Conservation (phyloP, 2,329 filamentous ascomycete genomes). For the Sclerotinia minor region DNA sequence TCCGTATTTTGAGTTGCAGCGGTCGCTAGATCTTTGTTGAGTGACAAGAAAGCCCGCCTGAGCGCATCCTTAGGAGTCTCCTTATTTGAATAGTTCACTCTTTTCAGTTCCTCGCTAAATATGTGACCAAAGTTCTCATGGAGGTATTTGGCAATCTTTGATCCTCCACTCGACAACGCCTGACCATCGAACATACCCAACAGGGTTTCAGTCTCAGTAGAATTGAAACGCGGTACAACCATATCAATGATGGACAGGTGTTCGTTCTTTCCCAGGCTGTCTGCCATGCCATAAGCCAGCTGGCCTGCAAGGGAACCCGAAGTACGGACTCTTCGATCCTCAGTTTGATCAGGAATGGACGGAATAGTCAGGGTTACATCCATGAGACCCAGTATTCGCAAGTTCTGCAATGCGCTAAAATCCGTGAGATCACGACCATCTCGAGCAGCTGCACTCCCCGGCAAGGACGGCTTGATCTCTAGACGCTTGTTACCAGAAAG, state of each 20-base stretch:
- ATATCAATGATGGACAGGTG: conserved; percentile 95
- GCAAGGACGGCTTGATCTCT: conserved; percentile 79
- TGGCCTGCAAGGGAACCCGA: conserved; percentile 90
- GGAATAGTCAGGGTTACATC: conserved; percentile 94
- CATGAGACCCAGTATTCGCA: conserved; percentile 91
- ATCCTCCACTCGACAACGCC: conserved; percentile 82
- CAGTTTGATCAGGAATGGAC: conserved; percentile 90
- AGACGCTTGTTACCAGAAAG: conserved; percentile 94
- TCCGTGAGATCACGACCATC: conserved; percentile 77
- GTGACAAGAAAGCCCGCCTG: conserved; percentile 77
- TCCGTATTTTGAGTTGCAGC: conserved; percentile 79
- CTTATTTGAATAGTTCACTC: conserved; percentile 61
- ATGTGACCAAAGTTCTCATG: conserved; percentile 93
- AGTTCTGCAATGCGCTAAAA: conserved; percentile 79
- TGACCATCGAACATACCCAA: conserved; percentile 97
- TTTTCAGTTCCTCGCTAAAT: conserved; percentile 79
- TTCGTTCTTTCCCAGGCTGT: conserved; percentile 88
- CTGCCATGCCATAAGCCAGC: conserved; percentile 95
- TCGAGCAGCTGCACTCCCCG: conserved; percentile 67
- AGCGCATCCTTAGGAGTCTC: conserved; percentile 84
- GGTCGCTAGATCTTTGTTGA: conserved; percentile 93
- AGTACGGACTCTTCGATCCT: conserved; percentile 93
- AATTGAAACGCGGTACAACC: conserved; percentile 88
- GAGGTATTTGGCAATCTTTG: conserved; percentile 92
- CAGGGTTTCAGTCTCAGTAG: conserved; percentile 84